Percentiles rank a stretch among this genome's conserved stretches.
These are phyloP conservation scores for Ceratocystis destructans DNA, from an alignment of 2,329 filamentous ascomycete species.

Conservation along the genomic window DNA sequence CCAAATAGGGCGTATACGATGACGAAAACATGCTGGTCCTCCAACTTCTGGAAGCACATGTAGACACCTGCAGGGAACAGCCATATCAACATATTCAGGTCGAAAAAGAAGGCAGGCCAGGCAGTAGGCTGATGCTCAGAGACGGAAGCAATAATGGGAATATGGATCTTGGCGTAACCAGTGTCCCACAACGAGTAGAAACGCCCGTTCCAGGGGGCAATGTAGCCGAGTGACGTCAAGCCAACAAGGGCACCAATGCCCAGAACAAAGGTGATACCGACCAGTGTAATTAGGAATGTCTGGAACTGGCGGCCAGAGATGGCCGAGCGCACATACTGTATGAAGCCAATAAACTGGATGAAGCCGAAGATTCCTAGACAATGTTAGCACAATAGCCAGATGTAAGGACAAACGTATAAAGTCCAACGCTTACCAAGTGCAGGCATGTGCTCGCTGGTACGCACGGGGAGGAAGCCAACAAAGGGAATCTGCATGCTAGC, in stretches of 20 bases:
- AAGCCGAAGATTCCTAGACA: constrained; percentile 80
- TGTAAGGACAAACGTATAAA: neutral
- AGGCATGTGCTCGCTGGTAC: constrained; percentile 97
- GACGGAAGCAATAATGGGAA: constrained; percentile 98
- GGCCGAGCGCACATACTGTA: constrained; percentile 78
- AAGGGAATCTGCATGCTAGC: constrained; percentile 99
- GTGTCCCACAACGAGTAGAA: constrained; percentile 99
- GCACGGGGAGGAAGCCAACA: constrained; percentile 90
- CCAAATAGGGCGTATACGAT: constrained; percentile 94
- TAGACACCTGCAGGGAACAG: constrained; percentile 97
- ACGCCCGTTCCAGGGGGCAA: constrained; percentile 93
- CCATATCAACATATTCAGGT: constrained; percentile 97
- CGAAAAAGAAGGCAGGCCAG: constrained; percentile 99
- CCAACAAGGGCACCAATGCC: constrained; percentile 63
- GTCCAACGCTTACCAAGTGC: constrained; percentile 56
- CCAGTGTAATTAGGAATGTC: constrained; percentile 64
- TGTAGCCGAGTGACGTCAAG: constrained; percentile 79
- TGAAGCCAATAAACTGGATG: constrained; percentile 81
- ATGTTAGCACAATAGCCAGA: neutral
- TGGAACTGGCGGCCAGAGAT: constrained; percentile 89
- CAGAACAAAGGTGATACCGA: constrained; percentile 60
- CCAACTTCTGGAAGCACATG: constrained; percentile 87
- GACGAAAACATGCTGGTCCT: constrained; percentile 94
- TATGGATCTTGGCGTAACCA: constrained; percentile 96
- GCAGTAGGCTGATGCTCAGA: constrained; percentile 98